Evolutionary conservation across 768 basidiomycete genomes (phyloP).

Genomic region (Podaxis sp.): DNA sequence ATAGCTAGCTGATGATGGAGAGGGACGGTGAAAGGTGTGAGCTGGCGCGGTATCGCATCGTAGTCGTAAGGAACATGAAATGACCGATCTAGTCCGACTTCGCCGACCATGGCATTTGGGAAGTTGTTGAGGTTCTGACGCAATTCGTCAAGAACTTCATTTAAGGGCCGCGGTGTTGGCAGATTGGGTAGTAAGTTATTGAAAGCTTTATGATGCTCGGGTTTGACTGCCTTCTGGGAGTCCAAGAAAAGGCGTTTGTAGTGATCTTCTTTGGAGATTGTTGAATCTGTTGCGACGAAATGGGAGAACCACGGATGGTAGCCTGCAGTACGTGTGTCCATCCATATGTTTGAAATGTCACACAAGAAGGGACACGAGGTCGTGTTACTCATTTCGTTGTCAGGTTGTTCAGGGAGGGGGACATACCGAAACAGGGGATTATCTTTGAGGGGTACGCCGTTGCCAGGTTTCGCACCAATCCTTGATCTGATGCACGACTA

Average conservation of each 20-base stretch:
- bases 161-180: slow-evolving; percentile 70
- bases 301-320: slow-evolving; percentile 96
- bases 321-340: slow-evolving; percentile 42
- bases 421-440: slow-evolving; percentile 87
- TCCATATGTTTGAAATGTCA: not conserved
- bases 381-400: no score
- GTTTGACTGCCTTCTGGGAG: slow-evolving; percentile 12
- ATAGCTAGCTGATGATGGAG: slow-evolving; percentile 78
- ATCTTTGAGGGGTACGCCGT: slow-evolving; percentile 60
- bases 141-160: slow-evolving; percentile 58
- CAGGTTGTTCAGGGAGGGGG: not conserved
- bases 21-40: slow-evolving; percentile 80
- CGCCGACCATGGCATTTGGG: slow-evolving; percentile 82
- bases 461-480: slow-evolving; percentile 67
- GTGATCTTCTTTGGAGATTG: slow-evolving; percentile 63
- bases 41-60: slow-evolving; percentile 44
- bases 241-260: slow-evolving; percentile 69
- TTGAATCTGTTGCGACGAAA: slow-evolving; percentile 54
- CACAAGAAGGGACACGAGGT: not conserved
- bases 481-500: slow-evolving; percentile 64
- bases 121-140: slow-evolving; percentile 58
- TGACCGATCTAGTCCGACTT: slow-evolving; percentile 86
- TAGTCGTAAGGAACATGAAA: slow-evolving; percentile 71
- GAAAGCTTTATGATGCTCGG: slow-evolving; percentile 43
- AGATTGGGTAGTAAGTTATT: slow-evolving; percentile 58